phyloP scores from a whole-genome alignment of 2,329 filamentous ascomycete species.

The Chrysoporthe austroafricana region DNA sequence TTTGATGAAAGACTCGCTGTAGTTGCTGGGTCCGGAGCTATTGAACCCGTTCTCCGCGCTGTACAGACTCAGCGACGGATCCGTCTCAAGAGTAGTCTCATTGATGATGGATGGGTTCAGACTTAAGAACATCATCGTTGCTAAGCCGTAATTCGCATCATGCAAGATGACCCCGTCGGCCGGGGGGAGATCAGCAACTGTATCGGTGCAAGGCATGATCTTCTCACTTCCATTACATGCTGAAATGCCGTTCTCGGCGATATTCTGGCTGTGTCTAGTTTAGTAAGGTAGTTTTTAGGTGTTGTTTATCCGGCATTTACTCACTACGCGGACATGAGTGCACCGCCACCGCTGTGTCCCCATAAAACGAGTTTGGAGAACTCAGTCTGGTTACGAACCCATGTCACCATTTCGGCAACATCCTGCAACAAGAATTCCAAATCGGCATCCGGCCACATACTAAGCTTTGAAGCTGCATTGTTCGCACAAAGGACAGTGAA shows the following conservation, averaged over 20 bases:
- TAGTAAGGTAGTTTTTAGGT: neutral
- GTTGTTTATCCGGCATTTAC: neutral
- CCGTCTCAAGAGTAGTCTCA: conserved; percentile 24
- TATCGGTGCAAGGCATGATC: conserved; percentile 29
- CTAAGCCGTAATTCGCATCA: conserved; percentile 30
- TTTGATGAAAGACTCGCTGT: conserved; percentile 25
- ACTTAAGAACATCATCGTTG: conserved; percentile 30
- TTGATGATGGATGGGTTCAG: conserved; percentile 28
- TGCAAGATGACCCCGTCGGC: conserved; percentile 29
- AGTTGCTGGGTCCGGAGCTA: conserved; percentile 26
- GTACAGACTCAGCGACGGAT: conserved; percentile 26
- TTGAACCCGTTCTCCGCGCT: conserved; percentile 29
- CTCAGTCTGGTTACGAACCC: conserved; percentile 27
- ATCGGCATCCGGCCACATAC: conserved; percentile 28
- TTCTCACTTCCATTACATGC: conserved; percentile 31
- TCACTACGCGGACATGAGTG: conserved; percentile 30
- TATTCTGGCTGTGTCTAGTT: conserved; percentile 23
- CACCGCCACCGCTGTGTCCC: conserved; percentile 28
- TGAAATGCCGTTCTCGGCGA: conserved; percentile 31
- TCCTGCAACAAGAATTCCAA: conserved; percentile 30
- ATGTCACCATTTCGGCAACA: conserved; percentile 23
- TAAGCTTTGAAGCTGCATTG: conserved; percentile 28
- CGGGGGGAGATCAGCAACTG: conserved; percentile 23
- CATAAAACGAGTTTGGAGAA: conserved; percentile 14
- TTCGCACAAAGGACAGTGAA: conserved; percentile 31